Base-by-base conservation (phyloP, 1,284 basidiomycete genomes). In the Rhodotorula sp. region DNA sequence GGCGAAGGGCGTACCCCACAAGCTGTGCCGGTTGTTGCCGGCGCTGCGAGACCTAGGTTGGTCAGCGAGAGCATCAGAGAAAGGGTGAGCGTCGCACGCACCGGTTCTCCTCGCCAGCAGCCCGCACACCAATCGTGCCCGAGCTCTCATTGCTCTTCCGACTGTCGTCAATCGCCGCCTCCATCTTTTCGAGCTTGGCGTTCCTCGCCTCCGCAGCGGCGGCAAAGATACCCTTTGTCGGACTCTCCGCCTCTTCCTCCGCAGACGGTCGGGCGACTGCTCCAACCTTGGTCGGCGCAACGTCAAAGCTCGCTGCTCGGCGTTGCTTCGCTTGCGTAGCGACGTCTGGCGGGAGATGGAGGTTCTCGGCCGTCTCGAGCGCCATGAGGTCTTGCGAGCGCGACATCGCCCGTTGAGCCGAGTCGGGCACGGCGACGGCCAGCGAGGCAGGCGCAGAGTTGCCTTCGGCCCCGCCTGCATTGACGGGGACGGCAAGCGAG, bases 1-100 rank as follows among this genome's bases (percentile, higher is more conserved):
- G 68, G 85, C 84, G 84, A 98, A 97, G 1, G 89, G 84, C 63
- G 86, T 85, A 20, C 89, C 91, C 89, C 88, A 90, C 17, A 62
- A 44, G n/a, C n/a, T 9, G 17, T 7, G 10, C 11, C 57, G 57
- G 7, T 44, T 9, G 29, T 39, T 7, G 4, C 30, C 24, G 1
- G 59, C 32, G 9, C 59, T 59, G 48, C 11, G 8, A 20, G 57
- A 19, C 6, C 10, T 22, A n/a, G 20, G 39, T 5, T 7, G 46
- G 4, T 46, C 17, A 22, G 39, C 39, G 19, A 6, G 7, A 15
- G 13, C 39, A 13, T 44, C 11, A 17, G 5, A 44, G 13, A 44
- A 17, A 10, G 39, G 19, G 7, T 6, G 39, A 44, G 39, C 39
- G 7, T 15, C 39, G 39, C 9, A 44, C 13, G 39, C 39, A 44